Evolutionary conservation across 2,329 filamentous ascomycete species (phyloP).

Genomic region (Botryotinia narcissicola): DNA sequence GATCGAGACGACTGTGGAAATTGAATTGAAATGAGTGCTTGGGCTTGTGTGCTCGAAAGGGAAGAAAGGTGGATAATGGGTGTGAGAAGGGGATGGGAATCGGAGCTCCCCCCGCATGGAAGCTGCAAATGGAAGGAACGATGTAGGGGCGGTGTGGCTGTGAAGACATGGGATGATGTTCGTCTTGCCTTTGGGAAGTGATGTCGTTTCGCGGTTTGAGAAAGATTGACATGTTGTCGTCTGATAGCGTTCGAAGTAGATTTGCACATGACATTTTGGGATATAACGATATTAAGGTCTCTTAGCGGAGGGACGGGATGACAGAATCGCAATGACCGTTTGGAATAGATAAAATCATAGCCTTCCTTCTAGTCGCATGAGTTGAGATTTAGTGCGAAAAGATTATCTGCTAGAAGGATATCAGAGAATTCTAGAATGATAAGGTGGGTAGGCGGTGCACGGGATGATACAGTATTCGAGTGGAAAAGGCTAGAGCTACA

Average conservation of each 20-base stretch:
- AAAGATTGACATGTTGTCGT: constrained; percentile 1
- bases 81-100: not conserved
- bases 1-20: constrained; percentile 3
- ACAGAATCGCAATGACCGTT: not conserved
- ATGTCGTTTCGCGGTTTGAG: not conserved
- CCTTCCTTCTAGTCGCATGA: not conserved
- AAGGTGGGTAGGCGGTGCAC: not conserved
- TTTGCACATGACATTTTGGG: not conserved
- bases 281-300: not conserved
- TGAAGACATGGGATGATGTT: constrained; percentile 6
- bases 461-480: not conserved
- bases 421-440: constrained; percentile 6
- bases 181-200: not conserved
- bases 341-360: constrained; percentile 9
- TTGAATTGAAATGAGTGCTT: not conserved
- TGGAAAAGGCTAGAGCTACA: constrained; percentile 1
- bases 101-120: not conserved
- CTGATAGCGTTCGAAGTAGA: not conserved
- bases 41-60: not conserved
- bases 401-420: constrained; percentile 5
- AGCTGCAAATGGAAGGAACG: constrained; percentile 6
- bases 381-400: not conserved
- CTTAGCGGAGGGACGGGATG: not conserved
- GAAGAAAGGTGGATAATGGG: not conserved
- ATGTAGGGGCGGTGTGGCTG: not conserved